Percentiles rank a stretch among this genome's conserved stretches.
Evolutionary conservation across 768 basidiomycete species (phyloP).

Genomic region (Auriscalpium vulgare): DNA sequence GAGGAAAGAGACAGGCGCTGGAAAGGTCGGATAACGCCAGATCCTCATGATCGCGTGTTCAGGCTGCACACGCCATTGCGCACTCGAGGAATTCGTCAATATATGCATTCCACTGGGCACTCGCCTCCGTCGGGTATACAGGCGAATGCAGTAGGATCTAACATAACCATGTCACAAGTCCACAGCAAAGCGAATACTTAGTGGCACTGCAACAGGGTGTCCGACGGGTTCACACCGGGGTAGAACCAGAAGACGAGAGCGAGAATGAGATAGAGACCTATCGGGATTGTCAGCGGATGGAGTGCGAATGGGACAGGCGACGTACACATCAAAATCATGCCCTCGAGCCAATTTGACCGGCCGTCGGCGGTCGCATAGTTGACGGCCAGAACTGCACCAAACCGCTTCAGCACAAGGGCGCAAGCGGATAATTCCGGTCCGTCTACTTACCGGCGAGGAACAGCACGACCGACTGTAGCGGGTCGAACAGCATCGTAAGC

Average conservation of each 20-base stretch:
- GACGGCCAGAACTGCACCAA: constrained; percentile 65
- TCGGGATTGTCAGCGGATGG: constrained; percentile 5
- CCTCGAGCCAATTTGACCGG: constrained; percentile 81
- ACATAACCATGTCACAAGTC: too few species aligned
- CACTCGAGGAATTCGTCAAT: too few species aligned
- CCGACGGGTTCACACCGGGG: constrained; percentile 21
- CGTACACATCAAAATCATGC: constrained; percentile 62
- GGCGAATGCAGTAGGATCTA: too few species aligned
- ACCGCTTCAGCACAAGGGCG: neutral
- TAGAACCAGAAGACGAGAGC: constrained; percentile 64
- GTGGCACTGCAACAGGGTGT: constrained; percentile 4
- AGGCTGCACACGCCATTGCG: too few species aligned
- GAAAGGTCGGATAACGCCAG: too few species aligned
- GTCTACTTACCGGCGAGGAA: constrained; percentile 34
- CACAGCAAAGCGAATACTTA: neutral
- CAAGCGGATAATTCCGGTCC: neutral
- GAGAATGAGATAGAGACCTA: constrained; percentile 65
- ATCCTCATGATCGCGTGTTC: too few species aligned
- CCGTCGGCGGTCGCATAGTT: constrained; percentile 78
- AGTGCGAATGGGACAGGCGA: constrained; percentile 5
- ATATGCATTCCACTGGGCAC: too few species aligned
- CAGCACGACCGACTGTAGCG: constrained; percentile 72
- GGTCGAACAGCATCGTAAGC: constrained; percentile 76
- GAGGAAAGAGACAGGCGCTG: too few species aligned
- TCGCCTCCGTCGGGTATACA: too few species aligned